Conservation (phyloP, 1,284 basidiomycete species). For the Mrakiaceae sp. region DNA sequence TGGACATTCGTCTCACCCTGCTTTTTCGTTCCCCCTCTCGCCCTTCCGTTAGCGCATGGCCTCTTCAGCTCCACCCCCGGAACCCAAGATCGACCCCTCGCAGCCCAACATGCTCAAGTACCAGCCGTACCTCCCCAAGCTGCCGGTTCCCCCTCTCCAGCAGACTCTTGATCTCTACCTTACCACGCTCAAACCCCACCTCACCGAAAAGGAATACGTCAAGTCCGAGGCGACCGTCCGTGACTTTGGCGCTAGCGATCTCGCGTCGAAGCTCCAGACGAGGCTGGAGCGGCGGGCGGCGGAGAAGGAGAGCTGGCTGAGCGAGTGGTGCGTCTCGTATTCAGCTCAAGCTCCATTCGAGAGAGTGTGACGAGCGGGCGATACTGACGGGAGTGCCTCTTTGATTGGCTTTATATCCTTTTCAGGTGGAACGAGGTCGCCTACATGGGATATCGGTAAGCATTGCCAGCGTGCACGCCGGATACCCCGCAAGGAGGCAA, state of each 20-base stretch:
- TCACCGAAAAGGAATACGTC: slow-evolving; percentile 51
- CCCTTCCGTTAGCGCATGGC: too few relatives aligned
- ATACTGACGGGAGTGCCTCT: too few relatives aligned
- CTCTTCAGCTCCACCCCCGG: not conserved
- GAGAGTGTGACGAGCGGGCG: too few relatives aligned
- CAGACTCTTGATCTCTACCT: slow-evolving; percentile 79
- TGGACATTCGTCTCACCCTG: too few relatives aligned
- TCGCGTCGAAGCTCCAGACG: slow-evolving; percentile 64
- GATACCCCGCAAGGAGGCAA: too few relatives aligned
- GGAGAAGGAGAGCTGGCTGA: slow-evolving; percentile 66
- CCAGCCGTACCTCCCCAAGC: slow-evolving; percentile 63
- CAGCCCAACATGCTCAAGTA: slow-evolving; percentile 13
- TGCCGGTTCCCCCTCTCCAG: slow-evolving; percentile 71
- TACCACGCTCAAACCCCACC: slow-evolving; percentile 63
- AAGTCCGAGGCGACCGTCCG: slow-evolving; percentile 51
- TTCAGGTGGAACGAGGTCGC: slow-evolving; percentile 76
- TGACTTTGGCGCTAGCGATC: slow-evolving; percentile 58
- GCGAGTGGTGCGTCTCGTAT: slow-evolving; percentile 52
- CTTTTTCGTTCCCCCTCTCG: too few relatives aligned
- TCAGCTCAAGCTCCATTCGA: too few relatives aligned
- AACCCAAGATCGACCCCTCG: slow-evolving; percentile 10
- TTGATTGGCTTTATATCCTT: too few relatives aligned
- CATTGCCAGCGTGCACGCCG: too few relatives aligned
- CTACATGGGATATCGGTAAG: slow-evolving; percentile 36
- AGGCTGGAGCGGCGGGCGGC: slow-evolving; percentile 62